These are phyloP conservation scores for Ramichloridium luteum DNA, from an alignment of 2,329 filamentous ascomycete genomes.

Conservation along the genomic window DNA sequence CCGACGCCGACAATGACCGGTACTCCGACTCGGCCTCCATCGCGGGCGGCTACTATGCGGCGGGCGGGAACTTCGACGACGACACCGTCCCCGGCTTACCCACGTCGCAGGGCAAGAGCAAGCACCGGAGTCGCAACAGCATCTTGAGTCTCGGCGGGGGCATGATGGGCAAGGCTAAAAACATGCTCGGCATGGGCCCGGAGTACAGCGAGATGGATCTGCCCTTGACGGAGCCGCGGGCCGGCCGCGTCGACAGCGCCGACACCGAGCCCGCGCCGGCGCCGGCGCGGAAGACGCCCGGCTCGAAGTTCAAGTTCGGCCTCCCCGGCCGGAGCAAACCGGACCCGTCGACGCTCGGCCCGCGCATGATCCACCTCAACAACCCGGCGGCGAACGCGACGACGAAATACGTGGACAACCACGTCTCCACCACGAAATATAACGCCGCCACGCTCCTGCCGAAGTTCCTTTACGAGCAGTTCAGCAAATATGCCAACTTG, in stretches of 20 bases:
- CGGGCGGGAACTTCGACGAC: slow-evolving; percentile 48
- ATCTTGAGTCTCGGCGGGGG: slow-evolving; percentile 78
- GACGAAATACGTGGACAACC: slow-evolving; percentile 91
- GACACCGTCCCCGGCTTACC: slow-evolving; percentile 37
- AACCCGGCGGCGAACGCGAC: slow-evolving; percentile 82
- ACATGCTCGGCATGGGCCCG: slow-evolving; percentile 72
- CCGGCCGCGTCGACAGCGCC: slow-evolving; percentile 15
- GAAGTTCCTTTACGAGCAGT: slow-evolving; percentile 96
- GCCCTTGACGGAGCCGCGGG: slow-evolving; percentile 69
- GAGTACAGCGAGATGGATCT: slow-evolving; percentile 98
- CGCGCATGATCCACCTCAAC: slow-evolving; percentile 88
- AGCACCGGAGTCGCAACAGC: slow-evolving; percentile 61
- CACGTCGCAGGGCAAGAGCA: slow-evolving; percentile 38
- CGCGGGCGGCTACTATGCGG: slow-evolving; percentile 56
- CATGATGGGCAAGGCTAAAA: slow-evolving; percentile 75
- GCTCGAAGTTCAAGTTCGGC: slow-evolving; percentile 79
- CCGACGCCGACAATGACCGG: slow-evolving; percentile 74
- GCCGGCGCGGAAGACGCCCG: slow-evolving; percentile 46
- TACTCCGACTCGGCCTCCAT: slow-evolving; percentile 47
- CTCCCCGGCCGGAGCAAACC: slow-evolving; percentile 65
- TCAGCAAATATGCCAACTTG: slow-evolving; percentile 97
- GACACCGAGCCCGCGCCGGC: slow-evolving; percentile 10
- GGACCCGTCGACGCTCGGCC: slow-evolving; percentile 83
- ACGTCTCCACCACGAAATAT: slow-evolving; percentile 96
- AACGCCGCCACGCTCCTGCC: slow-evolving; percentile 85